phyloP scores from a whole-genome alignment of 345 rosid species.

The Psidium guajava region DNA sequence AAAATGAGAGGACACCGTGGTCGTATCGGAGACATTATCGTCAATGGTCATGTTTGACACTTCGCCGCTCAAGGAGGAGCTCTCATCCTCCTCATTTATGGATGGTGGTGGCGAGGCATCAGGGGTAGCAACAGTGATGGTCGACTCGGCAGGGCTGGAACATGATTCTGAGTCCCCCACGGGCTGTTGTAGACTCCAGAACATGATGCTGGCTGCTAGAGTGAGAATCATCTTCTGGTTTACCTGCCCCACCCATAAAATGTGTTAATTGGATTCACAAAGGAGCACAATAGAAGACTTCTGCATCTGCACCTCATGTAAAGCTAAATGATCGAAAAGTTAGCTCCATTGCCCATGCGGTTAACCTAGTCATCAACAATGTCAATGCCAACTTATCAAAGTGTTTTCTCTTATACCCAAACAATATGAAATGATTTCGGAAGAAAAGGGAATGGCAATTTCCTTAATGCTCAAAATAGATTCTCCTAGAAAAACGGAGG shows the following conservation, averaged over 20 bases:
- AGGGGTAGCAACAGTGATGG: conserved; percentile 23
- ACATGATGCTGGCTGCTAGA: conserved; percentile 88
- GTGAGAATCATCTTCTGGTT: conserved; percentile 96
- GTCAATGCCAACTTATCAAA: background rate
- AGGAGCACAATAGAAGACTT: background rate
- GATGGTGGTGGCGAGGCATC: conserved; percentile 69
- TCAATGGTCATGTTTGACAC: conserved; percentile 43
- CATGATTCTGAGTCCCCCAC: conserved; percentile 29
- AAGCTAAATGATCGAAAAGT: background rate
- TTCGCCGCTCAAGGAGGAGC: conserved; percentile 49
- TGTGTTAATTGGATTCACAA: background rate
- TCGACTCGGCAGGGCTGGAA: conserved; percentile 27
- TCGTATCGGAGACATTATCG: conserved; percentile 52
- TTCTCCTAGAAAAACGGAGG: background rate
- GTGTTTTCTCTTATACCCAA: background rate
- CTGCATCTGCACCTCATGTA: background rate
- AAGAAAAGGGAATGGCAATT: background rate
- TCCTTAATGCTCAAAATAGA: background rate
- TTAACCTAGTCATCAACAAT: background rate
- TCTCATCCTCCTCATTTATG: conserved; percentile 61
- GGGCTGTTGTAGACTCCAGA: conserved; percentile 50
- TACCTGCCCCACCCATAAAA: conserved; percentile 36
- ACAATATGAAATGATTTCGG: background rate
- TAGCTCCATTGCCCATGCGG: background rate
- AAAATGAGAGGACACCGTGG: conserved; percentile 25